Percentiles rank a stretch among this genome's conserved stretches.
Conservation (phyloP, 768 basidiomycete species). For the Boletus tomentosulus region DNA sequence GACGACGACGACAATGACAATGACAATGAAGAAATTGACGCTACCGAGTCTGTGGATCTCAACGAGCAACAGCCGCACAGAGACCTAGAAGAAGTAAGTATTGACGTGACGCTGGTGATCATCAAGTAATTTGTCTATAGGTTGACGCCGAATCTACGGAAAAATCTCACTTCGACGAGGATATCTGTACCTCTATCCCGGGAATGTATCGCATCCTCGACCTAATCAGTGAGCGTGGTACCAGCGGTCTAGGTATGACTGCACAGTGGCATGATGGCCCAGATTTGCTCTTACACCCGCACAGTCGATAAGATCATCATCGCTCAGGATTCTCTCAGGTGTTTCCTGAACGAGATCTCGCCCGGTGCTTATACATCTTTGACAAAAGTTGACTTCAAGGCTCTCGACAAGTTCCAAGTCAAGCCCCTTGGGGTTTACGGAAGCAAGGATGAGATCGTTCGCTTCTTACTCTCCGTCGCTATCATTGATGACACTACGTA, state of each 20-base stretch:
- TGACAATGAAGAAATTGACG: constrained; percentile 11
- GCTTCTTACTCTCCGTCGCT: constrained; percentile 38
- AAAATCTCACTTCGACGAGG: constrained; percentile 8
- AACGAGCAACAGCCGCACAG: constrained; percentile 6
- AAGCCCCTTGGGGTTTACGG: constrained; percentile 57
- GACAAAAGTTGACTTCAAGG: constrained; percentile 55
- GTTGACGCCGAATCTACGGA: constrained; percentile 14
- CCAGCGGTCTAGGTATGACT: constrained; percentile 47
- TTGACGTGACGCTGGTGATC: not conserved
- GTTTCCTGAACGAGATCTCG: constrained; percentile 43
- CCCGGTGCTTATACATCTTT: constrained; percentile 52
- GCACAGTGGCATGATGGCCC: not conserved
- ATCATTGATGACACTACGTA: constrained; percentile 40
- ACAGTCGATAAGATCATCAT: constrained; percentile 65
- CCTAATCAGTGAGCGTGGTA: constrained; percentile 47
- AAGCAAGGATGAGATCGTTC: constrained; percentile 45
- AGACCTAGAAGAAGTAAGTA: constrained; percentile 16
- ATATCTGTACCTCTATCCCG: constrained; percentile 31
- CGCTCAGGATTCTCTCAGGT: constrained; percentile 44
- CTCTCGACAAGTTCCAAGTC: constrained; percentile 42
- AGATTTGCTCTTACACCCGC: not conserved
- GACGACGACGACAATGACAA: constrained; percentile 10
- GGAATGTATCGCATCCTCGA: constrained; percentile 55
- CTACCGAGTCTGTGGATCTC: constrained; percentile 13
- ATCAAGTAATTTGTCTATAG: constrained; percentile 5